Conservation (phyloP, 2,329 filamentous ascomycete species). For the Zymoseptoria passerinii region DNA sequence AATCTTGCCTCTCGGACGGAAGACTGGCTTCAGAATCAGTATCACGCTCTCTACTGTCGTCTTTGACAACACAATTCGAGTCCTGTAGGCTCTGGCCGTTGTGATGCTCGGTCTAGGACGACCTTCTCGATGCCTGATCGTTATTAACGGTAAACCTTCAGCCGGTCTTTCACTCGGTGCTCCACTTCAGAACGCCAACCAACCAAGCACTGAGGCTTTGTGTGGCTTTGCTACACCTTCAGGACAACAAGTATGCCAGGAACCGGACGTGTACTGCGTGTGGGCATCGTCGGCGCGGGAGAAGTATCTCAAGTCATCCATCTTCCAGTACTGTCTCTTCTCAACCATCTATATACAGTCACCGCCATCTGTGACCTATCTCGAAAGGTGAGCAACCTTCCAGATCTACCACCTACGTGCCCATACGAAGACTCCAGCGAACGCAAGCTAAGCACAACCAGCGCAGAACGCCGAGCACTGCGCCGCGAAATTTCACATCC, state of each 20-base stretch:
- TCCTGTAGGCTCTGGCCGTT: neutral
- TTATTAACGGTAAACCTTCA: neutral
- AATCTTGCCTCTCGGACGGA: neutral
- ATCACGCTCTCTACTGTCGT: neutral
- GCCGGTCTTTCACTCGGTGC: neutral
- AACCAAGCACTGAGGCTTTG: too few relatives aligned
- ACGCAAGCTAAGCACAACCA: neutral
- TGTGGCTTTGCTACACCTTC: too few relatives aligned
- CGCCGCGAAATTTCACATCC: constrained; percentile 29
- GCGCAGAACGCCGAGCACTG: constrained; percentile 31
- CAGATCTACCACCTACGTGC: constrained; percentile 12
- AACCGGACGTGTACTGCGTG: constrained; percentile 14
- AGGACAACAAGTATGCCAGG: neutral
- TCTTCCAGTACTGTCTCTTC: constrained; percentile 41
- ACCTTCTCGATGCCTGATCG: neutral
- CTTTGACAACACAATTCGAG: neutral
- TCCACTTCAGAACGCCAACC: neutral
- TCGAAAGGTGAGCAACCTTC: constrained; percentile 18
- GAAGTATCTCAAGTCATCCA: constrained; percentile 42
- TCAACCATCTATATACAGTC: constrained; percentile 39
- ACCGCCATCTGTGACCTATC: constrained; percentile 48
- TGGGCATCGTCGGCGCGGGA: constrained; percentile 43
- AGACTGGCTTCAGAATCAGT: neutral
- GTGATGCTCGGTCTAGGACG: neutral
- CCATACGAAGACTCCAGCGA: neutral